Conservation (phyloP, 148 eudicot genomes). For the Rhododendron molle region DNA sequence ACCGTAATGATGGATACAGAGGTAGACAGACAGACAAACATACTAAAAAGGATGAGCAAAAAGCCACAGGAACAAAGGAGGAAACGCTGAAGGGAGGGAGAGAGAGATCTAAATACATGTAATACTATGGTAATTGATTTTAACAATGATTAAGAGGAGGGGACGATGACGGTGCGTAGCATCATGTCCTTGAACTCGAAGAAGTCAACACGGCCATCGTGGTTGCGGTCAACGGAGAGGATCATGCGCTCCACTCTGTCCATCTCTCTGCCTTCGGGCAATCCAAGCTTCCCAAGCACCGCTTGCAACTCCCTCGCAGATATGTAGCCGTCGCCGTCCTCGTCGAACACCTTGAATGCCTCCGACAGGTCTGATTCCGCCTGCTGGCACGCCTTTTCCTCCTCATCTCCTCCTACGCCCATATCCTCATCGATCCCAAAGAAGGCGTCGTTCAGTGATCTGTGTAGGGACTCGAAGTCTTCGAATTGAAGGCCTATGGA, state of each 20-base stretch:
- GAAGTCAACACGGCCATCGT: constrained; percentile 79
- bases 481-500: constrained; percentile 45
- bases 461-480: constrained; percentile 61
- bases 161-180: constrained; percentile 44
- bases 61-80: background rate
- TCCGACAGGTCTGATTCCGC: constrained; percentile 69
- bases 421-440: constrained; percentile 25
- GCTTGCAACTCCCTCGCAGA: constrained; percentile 71
- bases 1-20: background rate
- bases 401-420: background rate
- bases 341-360: constrained; percentile 92
- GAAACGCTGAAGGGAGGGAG: background rate
- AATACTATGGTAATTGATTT: background rate
- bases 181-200: constrained; percentile 85
- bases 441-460: constrained; percentile 43
- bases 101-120: background rate
- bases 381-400: constrained; percentile 10
- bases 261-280: constrained; percentile 56
- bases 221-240: constrained; percentile 57
- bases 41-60: background rate
- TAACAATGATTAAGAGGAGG: background rate
- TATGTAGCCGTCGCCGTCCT: constrained; percentile 78
- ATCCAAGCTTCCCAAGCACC: constrained; percentile 61
- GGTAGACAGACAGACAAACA: background rate
- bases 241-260: constrained; percentile 65